Conservation (phyloP, 2,329 filamentous ascomycete species). For the Sporothrix sp. region DNA sequence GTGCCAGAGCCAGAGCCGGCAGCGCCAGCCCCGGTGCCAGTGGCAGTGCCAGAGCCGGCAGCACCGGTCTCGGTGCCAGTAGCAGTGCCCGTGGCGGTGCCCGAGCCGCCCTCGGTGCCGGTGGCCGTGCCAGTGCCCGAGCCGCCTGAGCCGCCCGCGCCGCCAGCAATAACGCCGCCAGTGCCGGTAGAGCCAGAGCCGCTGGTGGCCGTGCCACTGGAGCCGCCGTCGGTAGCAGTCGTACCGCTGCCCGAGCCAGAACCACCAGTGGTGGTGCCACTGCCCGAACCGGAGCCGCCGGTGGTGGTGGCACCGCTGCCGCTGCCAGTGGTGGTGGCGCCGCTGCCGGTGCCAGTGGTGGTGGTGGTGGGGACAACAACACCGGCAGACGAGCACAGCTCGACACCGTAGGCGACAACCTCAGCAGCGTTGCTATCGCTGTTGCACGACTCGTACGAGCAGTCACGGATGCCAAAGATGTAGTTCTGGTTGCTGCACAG, state of each 20-base stretch:
- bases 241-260: no score
- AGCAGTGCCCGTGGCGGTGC: not conserved
- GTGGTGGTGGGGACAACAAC: conserved; percentile 26
- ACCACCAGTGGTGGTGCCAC: conserved; percentile 5
- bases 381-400: conserved; percentile 30
- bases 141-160: not conserved
- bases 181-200: no score
- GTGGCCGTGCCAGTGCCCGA: not conserved
- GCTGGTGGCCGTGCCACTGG: no score
- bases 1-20: no score
- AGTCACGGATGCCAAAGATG: conserved; percentile 42
- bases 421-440: conserved; percentile 25
- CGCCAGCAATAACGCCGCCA: no score
- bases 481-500: conserved; percentile 40
- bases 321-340: conserved; percentile 9
- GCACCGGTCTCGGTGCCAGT: not conserved
- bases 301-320: conserved; percentile 18
- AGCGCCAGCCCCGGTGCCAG: no score
- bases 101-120: not conserved
- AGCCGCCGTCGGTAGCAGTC: not conserved
- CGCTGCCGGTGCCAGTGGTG: conserved; percentile 15
- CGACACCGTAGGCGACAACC: conserved; percentile 31
- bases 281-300: not conserved
- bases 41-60: no score
- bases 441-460: conserved; percentile 35